Percentiles rank a stretch among this genome's conserved stretches.
Conservation (phyloP, 1,284 basidiomycete genomes). For the Sanguinoderma infundibulare region DNA sequence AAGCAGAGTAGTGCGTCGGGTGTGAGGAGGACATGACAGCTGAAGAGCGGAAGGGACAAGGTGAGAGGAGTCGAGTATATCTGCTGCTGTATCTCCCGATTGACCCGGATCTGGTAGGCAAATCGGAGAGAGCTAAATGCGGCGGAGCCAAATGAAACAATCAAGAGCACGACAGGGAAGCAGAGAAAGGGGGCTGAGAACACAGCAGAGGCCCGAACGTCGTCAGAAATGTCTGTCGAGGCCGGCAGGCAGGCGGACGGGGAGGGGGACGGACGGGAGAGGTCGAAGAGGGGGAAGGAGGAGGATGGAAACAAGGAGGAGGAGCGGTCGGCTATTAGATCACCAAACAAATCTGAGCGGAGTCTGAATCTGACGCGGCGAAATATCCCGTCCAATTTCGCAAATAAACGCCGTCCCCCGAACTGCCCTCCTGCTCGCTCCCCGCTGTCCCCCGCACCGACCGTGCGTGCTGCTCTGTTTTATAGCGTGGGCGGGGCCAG, state of each 20-base stretch:
- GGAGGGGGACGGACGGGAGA: conserved; percentile 18
- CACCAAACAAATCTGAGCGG: conserved; percentile 34
- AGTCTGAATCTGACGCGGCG: conserved; percentile 31
- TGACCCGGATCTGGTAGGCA: conserved; percentile 31
- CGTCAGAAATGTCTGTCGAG: too few species aligned
- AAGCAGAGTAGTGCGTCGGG: conserved; percentile 31
- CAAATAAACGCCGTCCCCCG: conserved; percentile 24
- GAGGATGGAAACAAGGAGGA: conserved; percentile 31
- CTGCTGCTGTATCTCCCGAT: conserved; percentile 36
- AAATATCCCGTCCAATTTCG: conserved; percentile 25
- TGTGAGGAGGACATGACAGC: conserved; percentile 39
- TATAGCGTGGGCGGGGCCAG: neutral
- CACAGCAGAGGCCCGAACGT: conserved; percentile 1
- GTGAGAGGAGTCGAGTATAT: conserved; percentile 25
- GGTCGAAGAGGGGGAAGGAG: conserved; percentile 25
- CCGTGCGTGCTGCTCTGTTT: neutral
- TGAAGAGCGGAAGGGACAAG: conserved; percentile 19
- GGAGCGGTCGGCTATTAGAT: conserved; percentile 29
- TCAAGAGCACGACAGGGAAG: neutral
- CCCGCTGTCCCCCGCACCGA: neutral
- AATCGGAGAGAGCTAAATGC: conserved; percentile 23
- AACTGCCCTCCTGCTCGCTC: conserved; percentile 5
- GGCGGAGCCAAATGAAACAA: conserved; percentile 6
- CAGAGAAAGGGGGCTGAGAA: neutral
- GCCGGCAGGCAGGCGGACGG: conserved; percentile 4